phyloP scores from a whole-genome alignment of 2,329 filamentous ascomycete genomes.

The Aspergillus alliaceus region DNA sequence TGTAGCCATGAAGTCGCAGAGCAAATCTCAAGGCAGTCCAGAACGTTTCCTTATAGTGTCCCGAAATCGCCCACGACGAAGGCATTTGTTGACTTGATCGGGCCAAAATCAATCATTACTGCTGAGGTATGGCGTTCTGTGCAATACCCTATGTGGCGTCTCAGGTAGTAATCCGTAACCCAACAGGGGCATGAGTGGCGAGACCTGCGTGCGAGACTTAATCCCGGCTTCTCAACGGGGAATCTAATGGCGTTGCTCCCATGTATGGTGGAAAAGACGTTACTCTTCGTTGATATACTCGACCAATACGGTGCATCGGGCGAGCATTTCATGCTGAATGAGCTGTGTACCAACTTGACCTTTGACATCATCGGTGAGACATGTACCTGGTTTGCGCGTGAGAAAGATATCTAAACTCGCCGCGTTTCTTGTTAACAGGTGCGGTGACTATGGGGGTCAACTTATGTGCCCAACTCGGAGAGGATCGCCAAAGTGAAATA shows the following conservation, averaged over 20 bases:
- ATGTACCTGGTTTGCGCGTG: not conserved
- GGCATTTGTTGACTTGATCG: conserved; percentile 4
- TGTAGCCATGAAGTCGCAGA: conserved; percentile 20
- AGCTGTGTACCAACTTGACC: conserved; percentile 26
- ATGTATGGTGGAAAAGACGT: conserved; percentile 27
- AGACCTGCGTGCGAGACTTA: conserved; percentile 29
- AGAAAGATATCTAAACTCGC: not conserved
- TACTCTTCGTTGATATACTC: conserved; percentile 24
- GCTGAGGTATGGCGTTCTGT: not conserved
- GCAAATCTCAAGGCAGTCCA: conserved; percentile 13
- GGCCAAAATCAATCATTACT: conserved; percentile 8
- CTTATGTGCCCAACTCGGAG: conserved; percentile 20
- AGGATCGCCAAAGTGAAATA: conserved; percentile 17
- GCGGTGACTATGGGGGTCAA: conserved; percentile 22
- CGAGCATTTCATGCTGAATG: conserved; percentile 26
- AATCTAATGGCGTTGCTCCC: conserved; percentile 29
- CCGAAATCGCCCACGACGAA: conserved; percentile 9
- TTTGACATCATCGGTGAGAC: conserved; percentile 34
- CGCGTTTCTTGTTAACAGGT: conserved; percentile 1
- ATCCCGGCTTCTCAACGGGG: conserved; percentile 29
- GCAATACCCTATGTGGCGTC: conserved; percentile 6
- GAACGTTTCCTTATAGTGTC: conserved; percentile 17
- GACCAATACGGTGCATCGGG: conserved; percentile 15
- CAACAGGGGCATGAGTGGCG: conserved; percentile 29
- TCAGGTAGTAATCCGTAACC: not conserved